Evolutionary conservation across 345 rosid species (phyloP), one percentile per base, ranked within the genome.

Genomic region (Eucalyptus globulus): DNA sequence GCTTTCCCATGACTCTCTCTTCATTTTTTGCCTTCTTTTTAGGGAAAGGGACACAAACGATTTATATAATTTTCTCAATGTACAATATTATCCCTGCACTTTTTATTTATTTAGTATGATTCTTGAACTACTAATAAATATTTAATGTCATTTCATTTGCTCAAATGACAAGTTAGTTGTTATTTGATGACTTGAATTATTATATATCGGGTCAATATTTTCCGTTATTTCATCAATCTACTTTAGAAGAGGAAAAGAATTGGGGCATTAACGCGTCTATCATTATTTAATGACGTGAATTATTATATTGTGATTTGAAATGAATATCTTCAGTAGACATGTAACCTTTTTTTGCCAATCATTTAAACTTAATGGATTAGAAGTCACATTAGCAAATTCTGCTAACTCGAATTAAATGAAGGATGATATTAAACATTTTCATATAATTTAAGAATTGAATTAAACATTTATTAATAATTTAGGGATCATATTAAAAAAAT

Each of bases 81-180:
- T 31, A 2, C 12, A 69, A 69, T 16, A 8, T 34, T 1, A 10
- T 9, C 21, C 2, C 0, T 34, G 0, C 1, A 31, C 9, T 69
- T 69, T 17, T 9, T 16, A 69, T 16, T 31, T 34, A 69, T 34
- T 31, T 9, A 2, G 16, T 69, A 16, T 69, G 43, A 9, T 31
- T 5, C 2, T 16, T 67, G 22, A 67, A 67, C 40, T 16, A 67
- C 5, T 31, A 1, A 16, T 67, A 31, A 15, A 67, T 67, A 5
- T 67, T 31, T 65, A 65, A 65, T n/a, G 6, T 8, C 40, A 7
- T 31, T 67, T 16, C 22, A 16, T 67, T 24, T 29, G 37, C 19
- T 65, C 11, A 31, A 67, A 67, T 1, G 10, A n/a, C 11, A 67
- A 69, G 21, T 69, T 6, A 31, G 2, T 16, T 0, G 4, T 67